phyloP scores from a whole-genome alignment of 495 filamentous ascomycete genomes.

The Penicillium simplicissimum region DNA sequence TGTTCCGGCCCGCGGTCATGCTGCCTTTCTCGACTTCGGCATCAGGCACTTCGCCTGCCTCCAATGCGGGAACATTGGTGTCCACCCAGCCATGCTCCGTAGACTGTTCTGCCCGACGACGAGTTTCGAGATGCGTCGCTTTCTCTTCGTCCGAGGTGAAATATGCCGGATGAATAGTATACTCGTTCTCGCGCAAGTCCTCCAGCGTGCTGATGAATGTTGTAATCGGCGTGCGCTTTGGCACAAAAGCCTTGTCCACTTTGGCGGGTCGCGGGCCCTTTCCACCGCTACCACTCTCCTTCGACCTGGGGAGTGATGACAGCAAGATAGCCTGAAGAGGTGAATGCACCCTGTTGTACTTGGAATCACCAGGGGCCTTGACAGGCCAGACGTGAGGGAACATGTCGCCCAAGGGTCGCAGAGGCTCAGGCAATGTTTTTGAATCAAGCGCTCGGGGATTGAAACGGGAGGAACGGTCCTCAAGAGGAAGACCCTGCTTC shows the following conservation, averaged over 20 bases:
- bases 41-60: slow-evolving; percentile 67
- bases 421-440: slow-evolving; percentile 58
- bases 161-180: slow-evolving; percentile 74
- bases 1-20: slow-evolving; percentile 77
- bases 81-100: slow-evolving; percentile 79
- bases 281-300: slow-evolving; percentile 49
- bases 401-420: slow-evolving; percentile 75
- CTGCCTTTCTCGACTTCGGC: slow-evolving; percentile 74
- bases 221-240: slow-evolving; percentile 75
- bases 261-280: slow-evolving; percentile 59
- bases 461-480: slow-evolving; percentile 55
- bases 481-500: slow-evolving; percentile 46
- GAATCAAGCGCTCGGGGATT: slow-evolving; percentile 67
- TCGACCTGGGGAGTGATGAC: slow-evolving; percentile 63
- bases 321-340: slow-evolving; percentile 78
- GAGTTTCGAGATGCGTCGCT: slow-evolving; percentile 43
- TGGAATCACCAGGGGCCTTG: slow-evolving; percentile 79
- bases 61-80: slow-evolving; percentile 63
- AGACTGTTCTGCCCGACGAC: slow-evolving; percentile 44
- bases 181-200: slow-evolving; percentile 81
- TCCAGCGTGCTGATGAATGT: slow-evolving; percentile 67
- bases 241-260: slow-evolving; percentile 60
- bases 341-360: slow-evolving; percentile 75
- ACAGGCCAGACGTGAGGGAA: slow-evolving; percentile 91
- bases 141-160: slow-evolving; percentile 47